Conservation (phyloP, 179 eudicot species). For the Drosera spatulata region DNA sequence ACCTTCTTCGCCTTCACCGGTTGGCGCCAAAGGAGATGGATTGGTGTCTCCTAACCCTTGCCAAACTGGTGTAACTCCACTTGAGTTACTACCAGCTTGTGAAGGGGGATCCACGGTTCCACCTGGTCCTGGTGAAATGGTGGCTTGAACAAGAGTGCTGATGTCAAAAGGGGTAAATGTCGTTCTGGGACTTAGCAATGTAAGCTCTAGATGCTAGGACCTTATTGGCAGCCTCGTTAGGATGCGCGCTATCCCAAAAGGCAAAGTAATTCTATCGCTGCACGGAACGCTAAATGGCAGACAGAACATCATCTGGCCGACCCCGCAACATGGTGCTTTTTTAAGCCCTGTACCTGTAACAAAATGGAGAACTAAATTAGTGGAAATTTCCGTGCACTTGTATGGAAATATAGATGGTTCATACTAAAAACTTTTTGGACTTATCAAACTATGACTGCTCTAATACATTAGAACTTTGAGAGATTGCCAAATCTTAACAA, state of each 20-base stretch:
- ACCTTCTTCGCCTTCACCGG: not conserved
- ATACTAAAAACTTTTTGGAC: too few species aligned
- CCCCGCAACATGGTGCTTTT: not conserved
- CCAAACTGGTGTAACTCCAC: not conserved
- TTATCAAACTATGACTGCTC: too few species aligned
- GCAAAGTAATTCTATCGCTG: constrained; percentile 8
- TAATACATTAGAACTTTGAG: too few species aligned
- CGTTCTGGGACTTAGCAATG: constrained; percentile 21
- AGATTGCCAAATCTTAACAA: too few species aligned
- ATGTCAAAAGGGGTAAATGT: constrained; percentile 50
- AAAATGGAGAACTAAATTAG: not conserved
- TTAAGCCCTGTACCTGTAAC: constrained; percentile 12
- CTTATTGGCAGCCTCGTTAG: constrained; percentile 10
- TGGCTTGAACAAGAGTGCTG: constrained; percentile 21
- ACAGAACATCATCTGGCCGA: not conserved
- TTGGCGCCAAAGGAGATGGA: not conserved
- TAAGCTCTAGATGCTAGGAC: constrained; percentile 19
- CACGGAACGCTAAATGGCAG: constrained; percentile 10
- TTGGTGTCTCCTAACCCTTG: not conserved
- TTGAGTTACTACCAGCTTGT: not conserved
- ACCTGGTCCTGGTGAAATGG: not conserved
- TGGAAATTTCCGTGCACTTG: not conserved
- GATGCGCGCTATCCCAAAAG: constrained; percentile 18
- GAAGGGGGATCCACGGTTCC: not conserved
- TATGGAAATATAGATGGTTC: not conserved